phyloP scores from a whole-genome alignment of 2,329 filamentous ascomycete genomes.

The Cladosporium colombiae region DNA sequence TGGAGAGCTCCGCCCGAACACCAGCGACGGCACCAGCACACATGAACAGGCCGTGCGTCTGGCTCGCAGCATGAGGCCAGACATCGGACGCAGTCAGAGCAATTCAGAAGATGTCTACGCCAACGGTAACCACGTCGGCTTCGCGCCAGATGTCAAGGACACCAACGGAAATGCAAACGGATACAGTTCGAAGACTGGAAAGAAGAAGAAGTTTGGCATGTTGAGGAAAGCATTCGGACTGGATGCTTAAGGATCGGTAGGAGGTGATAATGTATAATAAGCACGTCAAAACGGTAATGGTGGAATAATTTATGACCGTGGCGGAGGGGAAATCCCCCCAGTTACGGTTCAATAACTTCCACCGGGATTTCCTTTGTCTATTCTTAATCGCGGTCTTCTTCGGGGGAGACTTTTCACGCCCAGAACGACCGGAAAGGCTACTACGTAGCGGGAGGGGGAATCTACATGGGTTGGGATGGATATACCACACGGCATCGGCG shows the following conservation, averaged over 20 bases:
- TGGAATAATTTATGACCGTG: neutral
- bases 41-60: constrained; percentile 32
- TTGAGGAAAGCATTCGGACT: constrained; percentile 67
- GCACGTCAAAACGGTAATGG: neutral
- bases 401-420: neutral
- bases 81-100: constrained; percentile 22
- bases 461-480: neutral
- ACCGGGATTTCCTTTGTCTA: neutral
- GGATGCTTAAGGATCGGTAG: constrained; percentile 45
- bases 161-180: constrained; percentile 30
- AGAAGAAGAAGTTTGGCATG: constrained; percentile 68
- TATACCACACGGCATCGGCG: neutral
- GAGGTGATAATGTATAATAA: constrained; percentile 16
- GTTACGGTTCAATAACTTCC: too few species aligned
- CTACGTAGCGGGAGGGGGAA: neutral
- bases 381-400: neutral
- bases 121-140: constrained; percentile 16
- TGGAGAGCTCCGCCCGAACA: constrained; percentile 32
- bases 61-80: constrained; percentile 29
- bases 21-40: constrained; percentile 32
- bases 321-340: too few species aligned
- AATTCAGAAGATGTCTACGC: constrained; percentile 22
- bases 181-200: constrained; percentile 40
- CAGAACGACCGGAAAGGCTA: neutral
- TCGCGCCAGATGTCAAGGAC: constrained; percentile 15